Percentiles rank a stretch among this genome's conserved stretches.
Conservation (phyloP, 2,329 filamentous ascomycete genomes). For the Dendryphion nanum region DNA sequence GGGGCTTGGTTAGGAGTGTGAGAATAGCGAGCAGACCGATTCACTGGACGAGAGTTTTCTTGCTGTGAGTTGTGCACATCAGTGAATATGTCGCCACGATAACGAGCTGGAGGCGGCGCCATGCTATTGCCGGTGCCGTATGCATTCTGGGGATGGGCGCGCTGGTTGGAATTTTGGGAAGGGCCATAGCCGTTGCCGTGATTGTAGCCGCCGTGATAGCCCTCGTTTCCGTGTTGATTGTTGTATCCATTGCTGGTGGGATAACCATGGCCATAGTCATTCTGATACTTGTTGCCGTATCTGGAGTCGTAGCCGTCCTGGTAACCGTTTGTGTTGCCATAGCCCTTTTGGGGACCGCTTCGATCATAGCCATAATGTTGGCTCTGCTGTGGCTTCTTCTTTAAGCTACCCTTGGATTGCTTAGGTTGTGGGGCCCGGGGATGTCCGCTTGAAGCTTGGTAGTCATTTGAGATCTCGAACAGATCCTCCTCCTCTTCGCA, state of each 20-base stretch:
- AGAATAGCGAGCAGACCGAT: too few relatives aligned
- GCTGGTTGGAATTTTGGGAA: too few relatives aligned
- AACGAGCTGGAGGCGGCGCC: too few relatives aligned
- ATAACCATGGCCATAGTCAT: not conserved
- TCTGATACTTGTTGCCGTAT: too few relatives aligned
- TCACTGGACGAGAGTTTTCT: too few relatives aligned
- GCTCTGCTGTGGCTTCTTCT: not conserved
- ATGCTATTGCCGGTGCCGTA: too few relatives aligned
- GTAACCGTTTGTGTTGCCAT: too few relatives aligned
- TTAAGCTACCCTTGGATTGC: not conserved
- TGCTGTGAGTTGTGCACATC: too few relatives aligned
- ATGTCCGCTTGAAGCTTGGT: not conserved
- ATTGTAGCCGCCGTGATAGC: not conserved
- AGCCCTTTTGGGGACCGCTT: too few relatives aligned
- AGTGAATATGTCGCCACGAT: too few relatives aligned
- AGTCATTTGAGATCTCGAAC: not conserved
- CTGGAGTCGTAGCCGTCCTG: too few relatives aligned
- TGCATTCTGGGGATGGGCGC: too few relatives aligned
- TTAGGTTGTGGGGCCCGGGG: not conserved
- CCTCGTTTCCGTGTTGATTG: not conserved
- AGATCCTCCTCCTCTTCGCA: not conserved
- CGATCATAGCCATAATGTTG: not conserved
- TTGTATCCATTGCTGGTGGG: not conserved
- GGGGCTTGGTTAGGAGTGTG: not conserved
- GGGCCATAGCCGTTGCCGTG: not conserved